A percentile compares a stretch with the other conserved stretches of the same genome.
Evolutionary conservation across 129 eudicot genomes (phyloP).

Genomic region (Ambrosia artemisiifolia): DNA sequence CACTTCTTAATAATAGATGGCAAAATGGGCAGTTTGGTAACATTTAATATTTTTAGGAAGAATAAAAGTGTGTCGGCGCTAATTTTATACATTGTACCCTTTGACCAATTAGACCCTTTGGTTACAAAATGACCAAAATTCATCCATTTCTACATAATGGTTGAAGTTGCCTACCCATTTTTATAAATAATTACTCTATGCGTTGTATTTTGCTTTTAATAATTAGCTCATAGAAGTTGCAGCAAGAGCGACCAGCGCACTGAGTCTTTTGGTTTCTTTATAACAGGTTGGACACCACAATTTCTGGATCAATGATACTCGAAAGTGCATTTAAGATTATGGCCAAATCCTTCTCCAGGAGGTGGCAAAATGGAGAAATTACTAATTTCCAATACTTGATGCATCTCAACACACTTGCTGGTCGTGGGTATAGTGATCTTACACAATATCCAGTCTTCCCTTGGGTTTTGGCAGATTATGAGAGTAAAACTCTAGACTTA

Average conservation of each 20-base stretch:
- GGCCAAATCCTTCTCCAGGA: slow-evolving; percentile 92
- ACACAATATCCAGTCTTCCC: slow-evolving; percentile 99
- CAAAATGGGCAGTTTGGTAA: not conserved
- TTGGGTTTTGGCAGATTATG: slow-evolving; percentile 94
- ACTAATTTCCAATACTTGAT: slow-evolving; percentile 96
- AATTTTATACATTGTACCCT: too few relatives aligned
- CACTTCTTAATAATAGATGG: not conserved
- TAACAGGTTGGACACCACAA: slow-evolving; percentile 90
- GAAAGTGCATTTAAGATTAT: slow-evolving; percentile 73
- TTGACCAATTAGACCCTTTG: not conserved
- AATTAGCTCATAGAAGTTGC: not conserved
- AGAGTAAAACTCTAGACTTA: slow-evolving; percentile 71
- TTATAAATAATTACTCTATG: too few relatives aligned
- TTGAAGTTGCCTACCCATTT: too few relatives aligned
- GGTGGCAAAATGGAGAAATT: slow-evolving; percentile 99
- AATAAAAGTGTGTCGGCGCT: not conserved
- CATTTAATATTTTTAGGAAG: not conserved
- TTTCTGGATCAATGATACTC: slow-evolving; percentile 81
- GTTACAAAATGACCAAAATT: too few relatives aligned
- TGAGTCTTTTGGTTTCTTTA: not conserved
- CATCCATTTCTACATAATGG: too few relatives aligned
- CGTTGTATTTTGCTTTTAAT: not conserved
- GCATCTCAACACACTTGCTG: slow-evolving; percentile 99
- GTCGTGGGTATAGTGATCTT: slow-evolving; percentile 99
- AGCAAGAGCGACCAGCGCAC: too few relatives aligned